phyloP scores from a whole-genome alignment of 805 yeast genomes.

The Kodamaea kaohsiungensis region DNA sequence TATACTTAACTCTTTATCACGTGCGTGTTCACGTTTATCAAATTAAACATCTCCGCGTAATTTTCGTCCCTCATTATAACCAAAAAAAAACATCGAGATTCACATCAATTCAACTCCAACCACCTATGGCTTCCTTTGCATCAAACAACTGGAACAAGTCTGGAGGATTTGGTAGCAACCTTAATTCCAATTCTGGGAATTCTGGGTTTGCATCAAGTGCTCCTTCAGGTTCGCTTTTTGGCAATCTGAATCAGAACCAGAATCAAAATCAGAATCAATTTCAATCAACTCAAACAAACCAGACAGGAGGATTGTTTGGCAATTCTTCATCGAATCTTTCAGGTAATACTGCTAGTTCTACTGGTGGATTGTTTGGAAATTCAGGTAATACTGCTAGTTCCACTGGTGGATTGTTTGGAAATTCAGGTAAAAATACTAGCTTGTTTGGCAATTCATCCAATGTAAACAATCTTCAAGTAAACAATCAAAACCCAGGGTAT shows the following conservation, averaged over 20 bases:
- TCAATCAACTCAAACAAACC: constrained; percentile 3
- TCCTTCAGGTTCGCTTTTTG: not conserved
- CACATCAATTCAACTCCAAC: not conserved
- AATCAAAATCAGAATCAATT: not conserved
- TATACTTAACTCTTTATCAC: no score
- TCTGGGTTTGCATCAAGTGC: not conserved
- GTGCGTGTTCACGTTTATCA: no score
- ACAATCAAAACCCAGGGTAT: constrained; percentile 4
- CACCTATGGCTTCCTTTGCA: not conserved
- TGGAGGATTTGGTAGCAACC: constrained; percentile 4
- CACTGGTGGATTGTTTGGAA: constrained; percentile 19
- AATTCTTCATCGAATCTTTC: constrained; percentile 10
- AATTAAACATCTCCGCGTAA: constrained; percentile 3
- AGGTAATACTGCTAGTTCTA: constrained; percentile 6
- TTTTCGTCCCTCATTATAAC: constrained; percentile 1
- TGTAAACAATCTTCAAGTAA: not conserved
- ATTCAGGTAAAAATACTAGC: constrained; percentile 11
- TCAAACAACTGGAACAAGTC: constrained; percentile 9
- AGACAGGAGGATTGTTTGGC: constrained; percentile 23
- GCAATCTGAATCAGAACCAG: constrained; percentile 7
- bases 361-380: constrained; percentile 3
- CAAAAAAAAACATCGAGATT: constrained; percentile 1
- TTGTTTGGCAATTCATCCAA: constrained; percentile 5
- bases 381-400: no score
- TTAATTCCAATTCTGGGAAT: not conserved